These are phyloP conservation scores for Coniella vitis DNA, from an alignment of 2,329 filamentous ascomycete genomes.

Conservation along the genomic window DNA sequence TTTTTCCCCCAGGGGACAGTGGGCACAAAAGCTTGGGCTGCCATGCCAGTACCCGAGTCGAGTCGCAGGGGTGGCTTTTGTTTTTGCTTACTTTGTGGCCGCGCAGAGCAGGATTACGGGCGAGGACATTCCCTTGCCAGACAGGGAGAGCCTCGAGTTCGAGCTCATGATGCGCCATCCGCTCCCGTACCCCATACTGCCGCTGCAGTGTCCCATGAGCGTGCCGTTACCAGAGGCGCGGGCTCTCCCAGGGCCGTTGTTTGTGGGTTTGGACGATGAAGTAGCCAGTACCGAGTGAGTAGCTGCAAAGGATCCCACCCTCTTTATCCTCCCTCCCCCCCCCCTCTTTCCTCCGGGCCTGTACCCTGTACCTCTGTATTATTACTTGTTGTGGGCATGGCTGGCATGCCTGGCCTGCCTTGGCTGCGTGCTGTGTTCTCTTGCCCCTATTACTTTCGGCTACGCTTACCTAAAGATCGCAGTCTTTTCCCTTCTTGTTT, in stretches of 20 bases:
- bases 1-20: neutral
- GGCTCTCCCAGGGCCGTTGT: neutral
- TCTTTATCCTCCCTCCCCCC: neutral
- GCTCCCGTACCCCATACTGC: slow-evolving; percentile 4
- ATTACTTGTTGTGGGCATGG: no score
- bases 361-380: no score
- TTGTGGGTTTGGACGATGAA: neutral
- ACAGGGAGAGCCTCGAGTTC: slow-evolving; percentile 12
- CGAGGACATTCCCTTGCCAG: slow-evolving; percentile 1
- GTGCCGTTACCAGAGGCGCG: neutral
- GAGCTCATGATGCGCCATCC: slow-evolving; percentile 14
- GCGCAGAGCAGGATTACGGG: neutral
- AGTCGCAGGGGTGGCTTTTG: no score
- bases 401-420: no score
- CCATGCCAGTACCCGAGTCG: no score
- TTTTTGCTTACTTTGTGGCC: neutral
- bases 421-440: no score
- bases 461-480: no score
- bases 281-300: no score
- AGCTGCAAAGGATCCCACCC: neutral
- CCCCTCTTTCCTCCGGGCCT: no score
- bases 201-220: neutral
- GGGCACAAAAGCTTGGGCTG: no score
- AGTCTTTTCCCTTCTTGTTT: no score
- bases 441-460: no score